These are phyloP conservation scores for Globisporangium spinosum DNA, from an alignment of 352 stramenopile species.

Conservation along the genomic window DNA sequence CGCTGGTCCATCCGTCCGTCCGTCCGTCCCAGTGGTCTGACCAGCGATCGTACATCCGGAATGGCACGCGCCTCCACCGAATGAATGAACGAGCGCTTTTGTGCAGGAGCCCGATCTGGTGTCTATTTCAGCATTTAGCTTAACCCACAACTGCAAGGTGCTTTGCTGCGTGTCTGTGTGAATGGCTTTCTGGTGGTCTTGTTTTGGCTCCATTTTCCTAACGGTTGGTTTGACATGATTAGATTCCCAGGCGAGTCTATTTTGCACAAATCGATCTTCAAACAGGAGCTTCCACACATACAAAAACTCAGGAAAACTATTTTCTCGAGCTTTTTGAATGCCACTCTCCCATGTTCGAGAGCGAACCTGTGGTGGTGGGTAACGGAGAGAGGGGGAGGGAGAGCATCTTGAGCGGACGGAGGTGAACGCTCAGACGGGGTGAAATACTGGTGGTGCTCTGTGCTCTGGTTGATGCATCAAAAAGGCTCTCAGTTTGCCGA, in stretches of 20 bases:
- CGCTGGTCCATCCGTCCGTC: not conserved
- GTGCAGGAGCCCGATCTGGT: not conserved
- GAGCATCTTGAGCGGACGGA: not conserved
- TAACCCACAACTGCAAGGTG: not conserved
- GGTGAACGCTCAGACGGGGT: conserved; percentile 20
- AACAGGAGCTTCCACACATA: not conserved
- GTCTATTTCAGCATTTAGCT: not conserved
- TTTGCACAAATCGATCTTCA: not conserved
- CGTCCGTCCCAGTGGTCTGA: conserved; percentile 9
- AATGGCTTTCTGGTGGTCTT: not conserved
- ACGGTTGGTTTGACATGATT: conserved; percentile 7
- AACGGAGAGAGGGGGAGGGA: not conserved
- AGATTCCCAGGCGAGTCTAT: not conserved
- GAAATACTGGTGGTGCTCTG: conserved; percentile 33
- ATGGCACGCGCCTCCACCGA: conserved; percentile 5
- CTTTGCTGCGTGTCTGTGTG: conserved; percentile 9
- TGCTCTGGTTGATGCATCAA: conserved; percentile 9
- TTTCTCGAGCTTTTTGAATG: not conserved
- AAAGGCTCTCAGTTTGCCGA: not conserved
- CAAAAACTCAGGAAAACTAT: not conserved
- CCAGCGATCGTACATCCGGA: not conserved
- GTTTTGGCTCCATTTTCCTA: not conserved
- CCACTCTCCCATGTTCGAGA: not conserved
- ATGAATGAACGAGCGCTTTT: conserved; percentile 1
- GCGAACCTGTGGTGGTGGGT: not conserved